phyloP scores from a whole-genome alignment of 306 rosid genomes.

The Psophocarpus tetragonolobus region DNA sequence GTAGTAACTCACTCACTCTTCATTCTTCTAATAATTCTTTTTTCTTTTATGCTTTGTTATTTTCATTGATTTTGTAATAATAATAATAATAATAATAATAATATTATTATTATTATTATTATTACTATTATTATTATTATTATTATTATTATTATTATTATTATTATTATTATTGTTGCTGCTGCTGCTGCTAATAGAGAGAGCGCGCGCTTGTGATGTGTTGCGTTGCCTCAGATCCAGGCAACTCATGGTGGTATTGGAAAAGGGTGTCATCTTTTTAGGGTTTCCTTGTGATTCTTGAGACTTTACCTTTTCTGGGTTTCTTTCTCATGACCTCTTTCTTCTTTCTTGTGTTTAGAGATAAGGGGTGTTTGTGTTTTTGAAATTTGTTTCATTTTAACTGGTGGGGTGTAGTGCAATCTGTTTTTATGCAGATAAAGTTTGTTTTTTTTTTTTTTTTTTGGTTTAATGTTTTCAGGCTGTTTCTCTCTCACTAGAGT shows the following conservation, averaged over 20 bases:
- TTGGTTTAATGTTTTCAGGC: conserved; percentile 43
- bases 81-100: conserved; percentile 36
- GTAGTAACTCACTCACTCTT: conserved; percentile 47
- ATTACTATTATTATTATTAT: neutral
- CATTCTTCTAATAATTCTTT: neutral
- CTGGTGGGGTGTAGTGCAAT: conserved; percentile 37
- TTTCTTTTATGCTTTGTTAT: conserved; percentile 13
- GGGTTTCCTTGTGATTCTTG: conserved; percentile 86
- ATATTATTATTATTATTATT: neutral
- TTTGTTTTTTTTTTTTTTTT: conserved; percentile 25
- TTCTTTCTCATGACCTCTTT: conserved; percentile 71
- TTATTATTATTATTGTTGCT: neutral
- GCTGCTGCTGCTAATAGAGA: conserved; percentile 25
- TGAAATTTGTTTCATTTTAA: conserved; percentile 33
- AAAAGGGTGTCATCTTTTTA: conserved; percentile 53
- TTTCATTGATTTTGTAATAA: conserved; percentile 35
- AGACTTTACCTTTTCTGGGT: conserved; percentile 54
- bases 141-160: neutral
- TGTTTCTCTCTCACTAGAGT: conserved; percentile 50
- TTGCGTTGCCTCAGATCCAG: conserved; percentile 93
- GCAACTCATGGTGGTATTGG: conserved; percentile 53
- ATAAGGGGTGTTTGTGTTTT: conserved; percentile 50
- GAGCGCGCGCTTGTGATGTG: conserved; percentile 44
- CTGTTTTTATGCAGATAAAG: conserved; percentile 42
- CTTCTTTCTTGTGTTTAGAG: conserved; percentile 69